Evolutionary conservation across 2,329 filamentous ascomycete genomes (phyloP).

Genomic region (Gliomastix tumulicola): DNA sequence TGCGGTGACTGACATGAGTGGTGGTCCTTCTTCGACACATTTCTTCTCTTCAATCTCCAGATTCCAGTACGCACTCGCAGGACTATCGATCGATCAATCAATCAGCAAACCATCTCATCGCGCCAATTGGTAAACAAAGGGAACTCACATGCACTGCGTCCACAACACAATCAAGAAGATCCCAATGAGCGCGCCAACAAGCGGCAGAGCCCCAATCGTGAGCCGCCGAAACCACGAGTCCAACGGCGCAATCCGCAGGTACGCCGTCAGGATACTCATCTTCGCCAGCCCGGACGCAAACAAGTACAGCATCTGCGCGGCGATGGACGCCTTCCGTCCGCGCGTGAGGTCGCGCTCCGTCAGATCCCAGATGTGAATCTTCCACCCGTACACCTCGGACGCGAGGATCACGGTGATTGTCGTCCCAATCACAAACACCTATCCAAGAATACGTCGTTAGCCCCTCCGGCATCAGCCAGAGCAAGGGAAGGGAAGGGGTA

Average conservation of each 20-base stretch:
- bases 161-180: slow-evolving; percentile 25
- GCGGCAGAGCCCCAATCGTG: slow-evolving; percentile 16
- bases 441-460: neutral
- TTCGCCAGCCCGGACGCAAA: slow-evolving; percentile 29
- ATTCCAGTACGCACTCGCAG: slow-evolving; percentile 14
- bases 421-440: slow-evolving; percentile 24
- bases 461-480: neutral
- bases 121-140: no score
- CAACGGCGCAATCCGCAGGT: slow-evolving; percentile 27
- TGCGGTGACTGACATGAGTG: slow-evolving; percentile 11
- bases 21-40: slow-evolving; percentile 20
- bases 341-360: slow-evolving; percentile 13
- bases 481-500: neutral
- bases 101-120: no score
- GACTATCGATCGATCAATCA: no score
- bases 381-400: slow-evolving; percentile 25
- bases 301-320: slow-evolving; percentile 29
- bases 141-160: slow-evolving; percentile 27
- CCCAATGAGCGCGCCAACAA: slow-evolving; percentile 18
- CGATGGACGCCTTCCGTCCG: slow-evolving; percentile 28
- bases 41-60: slow-evolving; percentile 10
- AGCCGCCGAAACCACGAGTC: slow-evolving; percentile 22
- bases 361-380: slow-evolving; percentile 29
- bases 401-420: slow-evolving; percentile 26
- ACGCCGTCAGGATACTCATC: slow-evolving; percentile 29